Evolutionary conservation across 345 rosid species (phyloP), one percentile per base, ranked within the genome.

Genomic region (Cardamine occulta): DNA sequence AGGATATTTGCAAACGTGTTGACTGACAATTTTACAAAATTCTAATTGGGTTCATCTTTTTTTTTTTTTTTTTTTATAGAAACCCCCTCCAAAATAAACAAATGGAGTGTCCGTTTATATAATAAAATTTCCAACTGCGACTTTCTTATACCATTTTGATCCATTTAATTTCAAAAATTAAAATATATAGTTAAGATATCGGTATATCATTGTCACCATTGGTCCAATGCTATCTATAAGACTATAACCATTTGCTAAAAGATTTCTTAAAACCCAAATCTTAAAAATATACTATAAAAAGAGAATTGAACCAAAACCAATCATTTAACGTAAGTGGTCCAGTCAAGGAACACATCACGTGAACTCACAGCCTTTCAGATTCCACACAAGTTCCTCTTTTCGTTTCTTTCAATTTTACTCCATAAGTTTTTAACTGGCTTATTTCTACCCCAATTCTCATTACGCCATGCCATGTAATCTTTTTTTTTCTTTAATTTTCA

Each of bases 261-360:
- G 37, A 39, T 53, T 53, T 44, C 34, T 44, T 44, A 9, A 32
- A 53, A 19, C 45, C 65, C 35, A 51, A 51, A 39, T 69, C 64
- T 5, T 32, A 44, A 40, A 8, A 52, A 40, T 12, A 63, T n/a
- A 54, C 19, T 19, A 28, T 1, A 23, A 53, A 51, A 48, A 2
- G 44, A 28, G 18, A 45, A 31, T 11, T n/a, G 45, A 59, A 62
- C 15, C 26, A 57, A 63, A 80, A 66, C 74, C 84, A 80, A 84
- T 85, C 80, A 86, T 85, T 82, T 74, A 66, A 47, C 70, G 49
- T 59, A 66, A 66, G 77, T 81, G 83, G 90, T 77, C 87, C 93
- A 85, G 73, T 68, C 29, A 75, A 77, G 26, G 69, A 80, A 85
- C 87, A 85, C 37, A 72, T 80, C 93, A 85, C 87, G 90, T 86